phyloP scores from a whole-genome alignment of 331 rosid genomes.

The Quercus tomentella region DNA sequence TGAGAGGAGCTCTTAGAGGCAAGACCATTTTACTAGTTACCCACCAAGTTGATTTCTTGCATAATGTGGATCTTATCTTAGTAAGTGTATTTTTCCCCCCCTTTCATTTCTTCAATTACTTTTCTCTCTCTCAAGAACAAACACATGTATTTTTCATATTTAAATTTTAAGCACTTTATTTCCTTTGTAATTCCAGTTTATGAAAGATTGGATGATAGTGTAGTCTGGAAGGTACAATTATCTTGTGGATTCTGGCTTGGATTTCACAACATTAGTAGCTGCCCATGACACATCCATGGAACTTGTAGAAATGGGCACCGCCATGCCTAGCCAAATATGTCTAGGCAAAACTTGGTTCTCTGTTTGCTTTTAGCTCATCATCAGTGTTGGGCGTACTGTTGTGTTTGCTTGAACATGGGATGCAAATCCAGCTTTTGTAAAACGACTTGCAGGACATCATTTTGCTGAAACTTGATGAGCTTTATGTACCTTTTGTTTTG shows the following conservation, averaged over 20 bases:
- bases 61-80: slow-evolving; percentile 44
- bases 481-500: too few relatives aligned
- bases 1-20: slow-evolving; percentile 65
- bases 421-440: too few relatives aligned
- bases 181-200: slow-evolving; percentile 43
- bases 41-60: slow-evolving; percentile 93
- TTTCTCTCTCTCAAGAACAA: not conserved
- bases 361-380: too few relatives aligned
- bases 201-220: slow-evolving; percentile 73
- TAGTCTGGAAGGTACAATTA: slow-evolving; percentile 50
- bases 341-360: too few relatives aligned
- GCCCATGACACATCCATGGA: slow-evolving; percentile 87
- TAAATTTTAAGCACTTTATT: slow-evolving; percentile 10
- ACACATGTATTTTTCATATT: not conserved
- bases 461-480: too few relatives aligned
- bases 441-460: too few relatives aligned
- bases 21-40: slow-evolving; percentile 82
- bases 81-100: not conserved
- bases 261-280: slow-evolving; percentile 66
- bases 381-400: too few relatives aligned
- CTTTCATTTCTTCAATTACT: not conserved
- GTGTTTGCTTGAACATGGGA: too few relatives aligned
- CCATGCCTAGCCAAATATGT: too few relatives aligned
- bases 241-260: slow-evolving; percentile 36
- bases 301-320: slow-evolving; percentile 57